Evolutionary conservation across 345 rosid genomes (phyloP).

Genomic region (Sonneratia alba): DNA sequence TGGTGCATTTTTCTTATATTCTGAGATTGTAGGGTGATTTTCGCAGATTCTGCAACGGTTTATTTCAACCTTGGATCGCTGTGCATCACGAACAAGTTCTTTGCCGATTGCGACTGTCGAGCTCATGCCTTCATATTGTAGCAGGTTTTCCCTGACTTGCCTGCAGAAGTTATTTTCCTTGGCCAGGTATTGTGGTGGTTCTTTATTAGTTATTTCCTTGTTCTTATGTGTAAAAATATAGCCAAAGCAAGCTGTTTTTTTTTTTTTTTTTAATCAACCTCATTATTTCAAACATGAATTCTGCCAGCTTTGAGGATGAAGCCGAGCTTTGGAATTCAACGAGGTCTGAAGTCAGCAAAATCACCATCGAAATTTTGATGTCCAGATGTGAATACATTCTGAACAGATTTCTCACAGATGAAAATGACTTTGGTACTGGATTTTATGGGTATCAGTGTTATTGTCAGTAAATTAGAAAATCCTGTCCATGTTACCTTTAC

Average conservation of each 20-base stretch:
- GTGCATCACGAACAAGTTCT: slow-evolving; percentile 95
- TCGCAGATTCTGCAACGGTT: slow-evolving; percentile 68
- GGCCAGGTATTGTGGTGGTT: slow-evolving; percentile 47
- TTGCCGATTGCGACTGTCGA: slow-evolving; percentile 92
- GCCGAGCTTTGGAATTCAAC: slow-evolving; percentile 43
- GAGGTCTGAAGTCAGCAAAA: slow-evolving; percentile 69
- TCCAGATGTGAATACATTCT: slow-evolving; percentile 69
- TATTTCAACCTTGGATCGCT: slow-evolving; percentile 77
- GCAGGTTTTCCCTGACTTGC: slow-evolving; percentile 87
- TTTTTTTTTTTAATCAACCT: background rate
- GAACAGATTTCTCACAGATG: slow-evolving; percentile 60
- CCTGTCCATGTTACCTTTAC: background rate
- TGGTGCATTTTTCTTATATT: background rate
- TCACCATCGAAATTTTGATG: slow-evolving; percentile 49
- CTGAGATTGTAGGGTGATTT: slow-evolving; percentile 7
- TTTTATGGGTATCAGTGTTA: background rate
- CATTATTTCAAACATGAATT: slow-evolving; percentile 9
- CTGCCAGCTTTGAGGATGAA: slow-evolving; percentile 39
- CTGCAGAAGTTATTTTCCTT: slow-evolving; percentile 67
- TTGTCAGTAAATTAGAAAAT: background rate
- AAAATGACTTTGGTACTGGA: slow-evolving; percentile 47
- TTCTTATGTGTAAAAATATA: background rate
- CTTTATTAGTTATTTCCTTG: background rate
- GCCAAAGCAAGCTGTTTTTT: background rate
- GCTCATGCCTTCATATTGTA: slow-evolving; percentile 87